Conservation (phyloP, 306 rosid species). For the Corylus americana region DNA sequence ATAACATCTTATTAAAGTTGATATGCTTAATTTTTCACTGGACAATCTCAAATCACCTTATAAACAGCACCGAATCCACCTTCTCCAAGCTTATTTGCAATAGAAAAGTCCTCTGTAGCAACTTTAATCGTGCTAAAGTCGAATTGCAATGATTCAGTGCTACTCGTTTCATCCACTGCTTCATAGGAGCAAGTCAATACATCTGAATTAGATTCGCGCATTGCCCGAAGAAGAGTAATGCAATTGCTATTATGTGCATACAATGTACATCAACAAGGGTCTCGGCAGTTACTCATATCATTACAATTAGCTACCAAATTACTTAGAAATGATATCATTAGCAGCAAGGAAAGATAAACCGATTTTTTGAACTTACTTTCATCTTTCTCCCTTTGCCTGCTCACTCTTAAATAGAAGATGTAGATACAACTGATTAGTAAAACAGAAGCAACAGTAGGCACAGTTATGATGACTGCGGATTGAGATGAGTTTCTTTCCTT, state of each 20-base stretch:
- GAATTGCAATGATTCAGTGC: slow-evolving; percentile 12
- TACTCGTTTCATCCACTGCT: neutral
- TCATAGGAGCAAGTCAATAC: neutral
- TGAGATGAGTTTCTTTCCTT: neutral
- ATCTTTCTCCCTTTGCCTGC: neutral
- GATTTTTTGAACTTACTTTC: neutral
- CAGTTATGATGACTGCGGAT: neutral
- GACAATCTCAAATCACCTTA: slow-evolving; percentile 12
- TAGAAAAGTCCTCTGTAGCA: slow-evolving; percentile 31
- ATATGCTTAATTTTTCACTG: neutral
- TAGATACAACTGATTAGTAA: neutral
- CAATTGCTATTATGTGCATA: too few relatives aligned
- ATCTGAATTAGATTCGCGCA: neutral
- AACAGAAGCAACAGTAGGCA: neutral
- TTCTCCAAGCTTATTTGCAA: slow-evolving; percentile 20
- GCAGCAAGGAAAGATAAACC: neutral
- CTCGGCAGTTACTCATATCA: too few relatives aligned
- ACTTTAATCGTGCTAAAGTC: slow-evolving; percentile 7
- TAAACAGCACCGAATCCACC: slow-evolving; percentile 38
- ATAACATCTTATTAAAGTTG: too few relatives aligned
- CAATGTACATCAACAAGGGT: too few relatives aligned
- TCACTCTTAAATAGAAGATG: neutral
- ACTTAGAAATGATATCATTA: too few relatives aligned
- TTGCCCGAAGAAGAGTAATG: too few relatives aligned
- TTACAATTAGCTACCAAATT: too few relatives aligned